phyloP scores from a whole-genome alignment of 1,284 basidiomycete genomes.

The Cryptococcus sp. region DNA sequence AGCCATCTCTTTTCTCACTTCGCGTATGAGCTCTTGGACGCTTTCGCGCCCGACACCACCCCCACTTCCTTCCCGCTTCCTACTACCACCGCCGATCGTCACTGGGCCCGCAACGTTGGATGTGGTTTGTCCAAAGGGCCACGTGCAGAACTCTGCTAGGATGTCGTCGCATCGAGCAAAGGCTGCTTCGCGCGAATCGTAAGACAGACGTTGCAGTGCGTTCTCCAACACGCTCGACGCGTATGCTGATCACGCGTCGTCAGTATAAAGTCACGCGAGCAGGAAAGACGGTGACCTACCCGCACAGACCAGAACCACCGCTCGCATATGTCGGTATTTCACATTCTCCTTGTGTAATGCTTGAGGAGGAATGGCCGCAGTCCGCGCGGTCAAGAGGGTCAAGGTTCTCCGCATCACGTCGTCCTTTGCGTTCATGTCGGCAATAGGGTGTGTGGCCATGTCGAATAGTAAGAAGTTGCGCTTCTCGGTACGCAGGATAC shows the following conservation, averaged over 20 bases:
- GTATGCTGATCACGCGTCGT: conserved; percentile 57
- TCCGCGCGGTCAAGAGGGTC: conserved; percentile 75
- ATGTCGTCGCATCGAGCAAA: conserved; percentile 90
- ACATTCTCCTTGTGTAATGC: conserved; percentile 73
- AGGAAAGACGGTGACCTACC: conserved; percentile 50
- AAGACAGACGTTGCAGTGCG: conserved; percentile 78
- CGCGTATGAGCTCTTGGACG: conserved; percentile 74
- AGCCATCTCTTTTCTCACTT: conserved; percentile 73
- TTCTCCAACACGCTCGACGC: conserved; percentile 94
- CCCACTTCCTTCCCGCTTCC: conserved; percentile 47
- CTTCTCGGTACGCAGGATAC: conserved; percentile 93
- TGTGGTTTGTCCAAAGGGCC: conserved; percentile 72
- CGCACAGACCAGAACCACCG: conserved; percentile 80
- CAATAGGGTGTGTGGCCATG: conserved; percentile 95
- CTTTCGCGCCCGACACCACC: conserved; percentile 60
- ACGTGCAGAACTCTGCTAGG: conserved; percentile 80
- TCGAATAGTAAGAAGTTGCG: conserved; percentile 97
- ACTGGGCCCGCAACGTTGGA: conserved; percentile 39
- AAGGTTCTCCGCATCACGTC: conserved; percentile 74
- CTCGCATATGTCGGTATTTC: conserved; percentile 75
- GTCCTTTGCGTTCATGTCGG: conserved; percentile 86
- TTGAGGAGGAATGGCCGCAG: conserved; percentile 71
- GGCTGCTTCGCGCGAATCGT: conserved; percentile 86
- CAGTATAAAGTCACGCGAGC: background rate
- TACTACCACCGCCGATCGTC: conserved; percentile 41